These are phyloP conservation scores for Geotrichum histeridarum DNA, from an alignment of 1,139 yeast species.

Conservation along the genomic window DNA sequence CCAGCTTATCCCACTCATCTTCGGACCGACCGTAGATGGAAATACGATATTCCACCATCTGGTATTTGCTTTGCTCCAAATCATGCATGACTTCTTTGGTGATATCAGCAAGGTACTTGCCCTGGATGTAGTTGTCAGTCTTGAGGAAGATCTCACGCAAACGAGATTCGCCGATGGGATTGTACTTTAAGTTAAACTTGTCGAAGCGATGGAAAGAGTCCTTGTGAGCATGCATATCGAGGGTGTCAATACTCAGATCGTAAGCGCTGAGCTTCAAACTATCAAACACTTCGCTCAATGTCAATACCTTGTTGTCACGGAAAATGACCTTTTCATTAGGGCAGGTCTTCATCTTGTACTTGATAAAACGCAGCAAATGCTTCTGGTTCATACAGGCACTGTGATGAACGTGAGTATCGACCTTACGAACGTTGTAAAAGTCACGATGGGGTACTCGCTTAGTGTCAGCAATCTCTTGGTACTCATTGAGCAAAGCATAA, in stretches of 20 bases:
- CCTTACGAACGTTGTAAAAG: constrained; percentile 95
- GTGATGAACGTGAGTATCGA: constrained; percentile 98
- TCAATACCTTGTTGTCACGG: constrained; percentile 88
- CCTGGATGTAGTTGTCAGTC: constrained; percentile 88
- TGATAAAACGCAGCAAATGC: constrained; percentile 88
- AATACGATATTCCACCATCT: constrained; percentile 93
- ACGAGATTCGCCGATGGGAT: constrained; percentile 97
- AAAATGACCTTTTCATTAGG: constrained; percentile 87
- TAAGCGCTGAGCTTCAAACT: constrained; percentile 88
- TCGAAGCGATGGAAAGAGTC: constrained; percentile 97
- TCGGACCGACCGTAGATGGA: constrained; percentile 86
- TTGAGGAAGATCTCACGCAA: constrained; percentile 90
- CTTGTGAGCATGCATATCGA: constrained; percentile 98
- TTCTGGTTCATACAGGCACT: constrained; percentile 99
- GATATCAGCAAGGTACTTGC: constrained; percentile 84
- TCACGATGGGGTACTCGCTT: constrained; percentile 88
- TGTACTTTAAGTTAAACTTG: constrained; percentile 93
- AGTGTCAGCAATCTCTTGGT: constrained; percentile 85
- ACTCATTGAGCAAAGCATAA: constrained; percentile 80
- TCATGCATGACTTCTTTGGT: constrained; percentile 89
- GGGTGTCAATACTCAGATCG: constrained; percentile 89
- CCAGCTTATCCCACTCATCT: constrained; percentile 93
- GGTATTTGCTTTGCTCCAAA: constrained; percentile 90
- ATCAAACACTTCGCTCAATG: constrained; percentile 80
- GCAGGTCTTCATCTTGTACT: constrained; percentile 74